Evolutionary conservation across 2,329 filamentous ascomycete species (phyloP), one percentile per base, ranked within the genome.

Genomic region (Hymenoscyphus linearis): DNA sequence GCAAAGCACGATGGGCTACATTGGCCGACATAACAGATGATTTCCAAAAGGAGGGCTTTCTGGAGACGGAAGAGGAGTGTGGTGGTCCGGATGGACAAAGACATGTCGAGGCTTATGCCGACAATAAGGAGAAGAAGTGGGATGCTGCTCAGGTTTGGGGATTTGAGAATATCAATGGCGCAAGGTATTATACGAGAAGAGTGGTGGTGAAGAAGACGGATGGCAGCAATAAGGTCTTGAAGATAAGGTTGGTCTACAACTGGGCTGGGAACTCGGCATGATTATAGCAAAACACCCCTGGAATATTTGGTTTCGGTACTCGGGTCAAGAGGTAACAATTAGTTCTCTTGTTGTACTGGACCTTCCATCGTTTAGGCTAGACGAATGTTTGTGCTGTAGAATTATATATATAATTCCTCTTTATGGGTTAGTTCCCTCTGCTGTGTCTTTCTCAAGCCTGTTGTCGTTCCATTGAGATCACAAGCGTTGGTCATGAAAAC

Each of bases 121-220:
- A 75, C 58, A 84, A 79, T 67, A 63, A 76, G 52, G 76, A 77
- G 56, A 69, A 71, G 65, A 75, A 75, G 27, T 87, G 85, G 84
- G 80, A 74, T 34, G 84, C 81, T 3, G 75, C 78, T 64, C 83
- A 85, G 76, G 65, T 80, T 22, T 80, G 78, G 77, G 79, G 78
- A 0, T 80, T 81, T 65, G 72, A 74, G 6, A 70, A 72, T 44
- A 66, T 80, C 47, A 77, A 74, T 9, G 65, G 73, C 67, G 73
- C 77, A 47, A 72, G 73, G 37, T 72, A 77, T 67, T 68, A 67
- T 3, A 69, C 75, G 59, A 73, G 77, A 58, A 73, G 79, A 12
- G 69, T 76, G 26, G 70, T 76, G 14, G 73, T 55, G 44, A 78
- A 78, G 69, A 73, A 74, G 4, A 68, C 70, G 34, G 22, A 50